Percentiles rank a stretch among this genome's conserved stretches.
These are phyloP conservation scores for Coemansia sp. DNA, from an alignment of 371 early-diverging fungal species.

Conservation along the genomic window DNA sequence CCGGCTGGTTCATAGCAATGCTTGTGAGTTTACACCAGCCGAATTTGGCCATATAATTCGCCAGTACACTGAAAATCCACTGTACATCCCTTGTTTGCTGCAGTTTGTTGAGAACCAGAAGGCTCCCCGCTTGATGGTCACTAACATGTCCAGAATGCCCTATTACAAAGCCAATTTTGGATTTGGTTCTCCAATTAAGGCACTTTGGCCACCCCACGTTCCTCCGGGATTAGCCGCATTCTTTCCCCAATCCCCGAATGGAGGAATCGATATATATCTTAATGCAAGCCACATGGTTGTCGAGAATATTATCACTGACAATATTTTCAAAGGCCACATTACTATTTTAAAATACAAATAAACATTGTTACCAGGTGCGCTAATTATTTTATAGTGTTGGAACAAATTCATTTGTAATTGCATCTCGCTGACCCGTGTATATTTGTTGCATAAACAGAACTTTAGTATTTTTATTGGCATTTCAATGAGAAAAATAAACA, in stretches of 20 bases:
- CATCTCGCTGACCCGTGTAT: too few species aligned
- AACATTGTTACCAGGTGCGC: not conserved
- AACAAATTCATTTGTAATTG: too few species aligned
- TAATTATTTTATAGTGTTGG: too few species aligned
- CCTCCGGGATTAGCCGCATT: conserved; percentile 2
- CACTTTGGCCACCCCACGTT: not conserved
- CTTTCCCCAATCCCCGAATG: not conserved
- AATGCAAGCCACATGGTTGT: not conserved
- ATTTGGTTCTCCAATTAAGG: conserved; percentile 12
- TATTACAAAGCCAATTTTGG: conserved; percentile 26
- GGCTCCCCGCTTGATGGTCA: conserved; percentile 1
- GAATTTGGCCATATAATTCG: conserved; percentile 14
- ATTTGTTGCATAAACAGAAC: too few species aligned
- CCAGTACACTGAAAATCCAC: not conserved
- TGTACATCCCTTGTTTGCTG: not conserved
- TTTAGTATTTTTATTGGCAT: too few species aligned
- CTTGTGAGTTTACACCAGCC: conserved; percentile 2
- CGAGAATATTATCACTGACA: not conserved
- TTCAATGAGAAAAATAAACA: too few species aligned
- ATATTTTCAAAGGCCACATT: conserved; percentile 2
- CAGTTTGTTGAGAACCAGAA: conserved; percentile 3
- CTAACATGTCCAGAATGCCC: conserved; percentile 16
- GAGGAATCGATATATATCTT: conserved; percentile 21
- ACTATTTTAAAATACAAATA: not conserved
- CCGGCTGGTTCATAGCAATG: conserved; percentile 1